Base-by-base conservation (phyloP, 805 yeast genomes). In the Kuraishia capsulata region DNA sequence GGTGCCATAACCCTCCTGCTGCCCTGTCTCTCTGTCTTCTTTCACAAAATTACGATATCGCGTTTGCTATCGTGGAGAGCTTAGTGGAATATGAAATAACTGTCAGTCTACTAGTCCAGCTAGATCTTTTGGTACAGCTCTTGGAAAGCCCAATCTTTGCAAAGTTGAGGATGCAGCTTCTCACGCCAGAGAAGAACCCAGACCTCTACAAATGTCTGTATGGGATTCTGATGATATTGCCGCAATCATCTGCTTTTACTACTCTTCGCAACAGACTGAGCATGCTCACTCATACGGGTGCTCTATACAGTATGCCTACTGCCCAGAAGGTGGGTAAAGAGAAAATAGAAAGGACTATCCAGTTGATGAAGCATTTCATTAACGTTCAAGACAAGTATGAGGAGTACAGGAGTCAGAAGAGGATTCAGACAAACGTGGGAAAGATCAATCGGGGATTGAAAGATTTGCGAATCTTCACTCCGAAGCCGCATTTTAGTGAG, bases 121-220 rank as follows among this genome's bases (percentile, higher is more conserved):
- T 92, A 37, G 98, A 92, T 61, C 73, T 88, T 21, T 64, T 92
- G 30, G 94, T 92, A 5, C 97, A 92, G 56, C 62, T 90, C 21
- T 64, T 92, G 13, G 98, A 92, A 57, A 81, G 95, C 2, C 97
- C 97, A 1, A 89, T 88, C 2, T 89, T 92, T 57, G 81, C 95
- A 16, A 78, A 83, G 49, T 67, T 89, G 45, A 72, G 98, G 42
- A 64, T 92, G 39, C 96, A 90, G 57, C 64, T 92, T n/a, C 63
- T 92, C 35, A 95, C 86, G 51, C 96, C 96, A 1, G 85, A 80
- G 35, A 75, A 72, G 44, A 72, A 83, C 53, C 95, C 94, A 1
- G 83, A 72, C 50, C 62, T 92, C 25, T 85, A 81, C 67, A 86
- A 87, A 53, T 84, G 96, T 38, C 69, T 92, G 23, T 92, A 87